These are phyloP conservation scores for Tuber brumale DNA, from an alignment of 495 filamentous ascomycete genomes.

Conservation along the genomic window DNA sequence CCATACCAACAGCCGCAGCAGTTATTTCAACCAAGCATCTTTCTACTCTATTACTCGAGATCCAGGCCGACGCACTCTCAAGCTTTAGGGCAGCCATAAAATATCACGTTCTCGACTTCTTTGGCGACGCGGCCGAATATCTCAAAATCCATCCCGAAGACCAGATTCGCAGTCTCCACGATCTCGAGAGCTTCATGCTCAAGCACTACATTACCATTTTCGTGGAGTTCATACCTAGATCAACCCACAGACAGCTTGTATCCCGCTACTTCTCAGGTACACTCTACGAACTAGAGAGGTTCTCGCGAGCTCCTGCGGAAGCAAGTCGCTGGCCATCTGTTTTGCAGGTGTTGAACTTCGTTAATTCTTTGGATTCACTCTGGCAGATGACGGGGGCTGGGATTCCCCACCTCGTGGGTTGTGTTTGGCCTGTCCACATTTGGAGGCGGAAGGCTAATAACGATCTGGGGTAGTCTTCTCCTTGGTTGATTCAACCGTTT, in stretches of 20 bases:
- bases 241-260: neutral
- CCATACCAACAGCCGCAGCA: neutral
- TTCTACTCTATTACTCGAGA: constrained; percentile 1
- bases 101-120: constrained; percentile 6
- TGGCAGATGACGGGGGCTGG: constrained; percentile 24
- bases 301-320: constrained; percentile 6
- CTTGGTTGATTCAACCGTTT: neutral
- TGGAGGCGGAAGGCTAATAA: neutral
- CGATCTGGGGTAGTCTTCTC: neutral
- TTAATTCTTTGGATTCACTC: constrained; percentile 26
- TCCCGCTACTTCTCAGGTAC: constrained; percentile 14
- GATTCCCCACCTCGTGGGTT: neutral
- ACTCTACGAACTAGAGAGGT: constrained; percentile 8
- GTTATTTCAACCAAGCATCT: neutral
- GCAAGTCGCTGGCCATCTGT: neutral
- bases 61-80: neutral
- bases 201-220: constrained; percentile 17
- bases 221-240: constrained; percentile 17
- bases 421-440: neutral
- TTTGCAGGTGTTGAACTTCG: constrained; percentile 23
- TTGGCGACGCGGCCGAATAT: constrained; percentile 12
- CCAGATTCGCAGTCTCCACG: constrained; percentile 19
- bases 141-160: constrained; percentile 23
- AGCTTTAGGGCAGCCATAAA: neutral
- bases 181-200: constrained; percentile 24